phyloP scores from a whole-genome alignment of 169 alveolate genomes.

The Plasmodium gonderi region DNA sequence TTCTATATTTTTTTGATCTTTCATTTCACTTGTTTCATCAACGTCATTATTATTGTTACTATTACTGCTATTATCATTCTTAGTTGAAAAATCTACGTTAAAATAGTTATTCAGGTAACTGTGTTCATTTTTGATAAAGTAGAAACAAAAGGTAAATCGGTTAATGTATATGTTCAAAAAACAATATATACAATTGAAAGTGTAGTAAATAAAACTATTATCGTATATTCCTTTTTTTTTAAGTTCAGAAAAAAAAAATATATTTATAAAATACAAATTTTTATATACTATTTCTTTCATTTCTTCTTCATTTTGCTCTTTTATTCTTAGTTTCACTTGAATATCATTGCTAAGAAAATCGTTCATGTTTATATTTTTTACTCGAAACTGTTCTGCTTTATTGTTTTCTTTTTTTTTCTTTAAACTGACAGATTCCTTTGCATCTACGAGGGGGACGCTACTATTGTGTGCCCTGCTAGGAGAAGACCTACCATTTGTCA shows the following conservation, averaged over 20 bases:
- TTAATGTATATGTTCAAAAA: conserved; percentile 38
- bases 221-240: conserved; percentile 15
- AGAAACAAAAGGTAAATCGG: conserved; percentile 26
- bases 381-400: conserved; percentile 19
- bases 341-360: conserved; percentile 18
- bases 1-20: conserved; percentile 3
- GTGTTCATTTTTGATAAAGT: conserved; percentile 9
- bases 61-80: neutral
- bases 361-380: conserved; percentile 38
- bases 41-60: neutral
- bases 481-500: too few relatives aligned
- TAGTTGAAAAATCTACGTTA: neutral
- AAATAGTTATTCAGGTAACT: neutral
- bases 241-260: conserved; percentile 38
- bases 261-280: conserved; percentile 50
- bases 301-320: conserved; percentile 22
- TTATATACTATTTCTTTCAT: conserved; percentile 23
- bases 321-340: neutral
- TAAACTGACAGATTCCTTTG: neutral
- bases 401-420: conserved; percentile 12
- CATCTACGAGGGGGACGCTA: neutral
- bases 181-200: conserved; percentile 32
- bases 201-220: conserved; percentile 40
- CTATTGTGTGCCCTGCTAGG: neutral
- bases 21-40: neutral